phyloP scores from a whole-genome alignment of 1,139 yeast species.

The Yamadazyma oceani region DNA sequence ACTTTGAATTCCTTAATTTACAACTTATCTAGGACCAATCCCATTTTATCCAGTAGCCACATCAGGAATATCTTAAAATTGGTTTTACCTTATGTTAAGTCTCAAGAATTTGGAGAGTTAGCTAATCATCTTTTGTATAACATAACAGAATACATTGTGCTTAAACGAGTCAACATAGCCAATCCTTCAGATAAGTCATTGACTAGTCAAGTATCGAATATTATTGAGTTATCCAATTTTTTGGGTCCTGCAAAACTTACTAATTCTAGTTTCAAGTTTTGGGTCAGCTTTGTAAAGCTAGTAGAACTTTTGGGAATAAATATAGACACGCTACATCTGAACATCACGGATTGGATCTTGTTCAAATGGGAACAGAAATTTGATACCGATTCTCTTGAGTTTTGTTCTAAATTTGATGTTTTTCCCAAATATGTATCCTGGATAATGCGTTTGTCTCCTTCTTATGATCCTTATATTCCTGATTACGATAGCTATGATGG shows the following conservation, averaged over 20 bases:
- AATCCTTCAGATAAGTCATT: constrained; percentile 17
- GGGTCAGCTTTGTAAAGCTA: constrained; percentile 47
- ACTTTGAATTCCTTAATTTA: constrained; percentile 12
- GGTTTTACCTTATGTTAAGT: constrained; percentile 11
- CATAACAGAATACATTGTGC: constrained; percentile 5
- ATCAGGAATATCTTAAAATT: constrained; percentile 7
- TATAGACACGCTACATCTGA: constrained; percentile 17
- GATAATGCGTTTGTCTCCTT: constrained; percentile 21
- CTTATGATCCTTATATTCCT: constrained; percentile 1
- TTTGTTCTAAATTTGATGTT: constrained; percentile 7
- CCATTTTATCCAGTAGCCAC: constrained; percentile 2
- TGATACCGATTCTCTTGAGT: constrained; percentile 12
- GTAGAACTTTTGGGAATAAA: constrained; percentile 19
- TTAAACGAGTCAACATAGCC: constrained; percentile 3
- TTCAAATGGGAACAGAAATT: constrained; percentile 15
- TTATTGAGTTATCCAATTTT: constrained; percentile 54
- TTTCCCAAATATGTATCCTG: constrained; percentile 43
- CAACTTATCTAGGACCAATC: constrained; percentile 5
- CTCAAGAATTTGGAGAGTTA: constrained; percentile 8
- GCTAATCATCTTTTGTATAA: constrained; percentile 9
- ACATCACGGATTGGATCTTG: constrained; percentile 48
- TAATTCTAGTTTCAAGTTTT: constrained; percentile 50
- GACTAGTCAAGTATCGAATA: constrained; percentile 44
- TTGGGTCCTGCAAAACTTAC: constrained; percentile 55
- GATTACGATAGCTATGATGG: constrained; percentile 7